Percentiles rank a stretch among this genome's conserved stretches.
Conservation (phyloP, 73 alveolate genomes). For the Urostyla sp. region DNA sequence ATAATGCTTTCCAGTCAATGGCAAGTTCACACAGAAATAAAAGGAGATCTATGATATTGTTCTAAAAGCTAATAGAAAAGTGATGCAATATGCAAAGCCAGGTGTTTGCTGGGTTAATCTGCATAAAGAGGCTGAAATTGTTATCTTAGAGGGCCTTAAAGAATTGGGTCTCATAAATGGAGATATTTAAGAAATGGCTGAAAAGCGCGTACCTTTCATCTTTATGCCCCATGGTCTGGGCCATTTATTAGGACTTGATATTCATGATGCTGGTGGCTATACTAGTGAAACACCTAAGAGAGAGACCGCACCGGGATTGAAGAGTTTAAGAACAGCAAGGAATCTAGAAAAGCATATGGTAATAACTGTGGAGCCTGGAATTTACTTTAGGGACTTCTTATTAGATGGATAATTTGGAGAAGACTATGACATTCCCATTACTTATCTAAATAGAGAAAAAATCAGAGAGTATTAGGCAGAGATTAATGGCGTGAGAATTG, state of each 20-base stretch:
- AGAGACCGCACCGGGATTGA: constrained; percentile 84
- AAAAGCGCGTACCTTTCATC: constrained; percentile 88
- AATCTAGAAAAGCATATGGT: constrained; percentile 90
- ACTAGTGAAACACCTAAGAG: constrained; percentile 84
- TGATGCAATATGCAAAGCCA: constrained; percentile 81
- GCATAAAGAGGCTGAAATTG: constrained; percentile 98
- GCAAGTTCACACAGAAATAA: constrained; percentile 90
- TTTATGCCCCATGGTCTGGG: constrained; percentile 99
- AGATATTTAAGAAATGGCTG: constrained; percentile 88
- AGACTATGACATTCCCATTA: constrained; percentile 62
- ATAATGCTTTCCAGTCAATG: constrained; percentile 95
- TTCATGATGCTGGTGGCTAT: constrained; percentile 99
- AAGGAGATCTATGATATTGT: constrained; percentile 84
- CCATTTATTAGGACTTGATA: constrained; percentile 96
- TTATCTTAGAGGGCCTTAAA: constrained; percentile 85
- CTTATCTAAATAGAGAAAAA: constrained; percentile 78
- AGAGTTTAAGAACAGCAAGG: constrained; percentile 94
- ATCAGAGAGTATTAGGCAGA: constrained; percentile 83
- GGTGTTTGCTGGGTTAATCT: constrained; percentile 96
- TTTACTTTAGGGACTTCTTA: constrained; percentile 95
- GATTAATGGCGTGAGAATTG: constrained; percentile 99
- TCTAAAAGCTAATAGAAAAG: constrained; percentile 87
- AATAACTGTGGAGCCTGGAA: constrained; percentile 97
- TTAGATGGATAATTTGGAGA: constrained; percentile 79
- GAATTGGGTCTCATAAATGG: constrained; percentile 89